Evolutionary conservation across 2,329 filamentous ascomycete species (phyloP).

Genomic region (Lasiodiplodia citricola): DNA sequence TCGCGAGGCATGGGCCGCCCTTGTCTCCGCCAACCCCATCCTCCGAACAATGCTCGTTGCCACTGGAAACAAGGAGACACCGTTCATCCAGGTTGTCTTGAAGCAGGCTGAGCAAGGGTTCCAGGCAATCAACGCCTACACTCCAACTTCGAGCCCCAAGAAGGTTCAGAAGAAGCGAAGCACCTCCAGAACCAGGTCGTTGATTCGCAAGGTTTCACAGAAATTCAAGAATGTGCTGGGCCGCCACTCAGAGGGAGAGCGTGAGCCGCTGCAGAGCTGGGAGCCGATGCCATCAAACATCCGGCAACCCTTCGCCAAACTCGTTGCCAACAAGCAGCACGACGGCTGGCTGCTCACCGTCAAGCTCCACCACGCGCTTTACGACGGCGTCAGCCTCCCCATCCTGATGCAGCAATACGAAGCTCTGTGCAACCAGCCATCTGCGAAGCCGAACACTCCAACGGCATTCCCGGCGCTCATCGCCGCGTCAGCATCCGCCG

Average conservation of each 20-base stretch:
- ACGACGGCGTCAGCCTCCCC: conserved; percentile 82
- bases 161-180: conserved; percentile 2
- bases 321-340: conserved; percentile 42
- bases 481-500: conserved; percentile 10
- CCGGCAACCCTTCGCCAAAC: conserved; percentile 41
- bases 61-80: conserved; percentile 52
- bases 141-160: background rate
- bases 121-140: background rate
- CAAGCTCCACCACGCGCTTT: conserved; percentile 82
- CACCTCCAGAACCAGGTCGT: background rate
- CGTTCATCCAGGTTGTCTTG: conserved; percentile 69
- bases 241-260: background rate
- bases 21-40: conserved; percentile 65
- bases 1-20: conserved; percentile 63
- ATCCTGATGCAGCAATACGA: conserved; percentile 63
- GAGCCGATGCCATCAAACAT: background rate
- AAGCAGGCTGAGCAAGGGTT: conserved; percentile 46
- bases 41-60: conserved; percentile 71
- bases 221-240: conserved; percentile 5
- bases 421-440: conserved; percentile 44
- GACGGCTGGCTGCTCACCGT: conserved; percentile 47
- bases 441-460: background rate
- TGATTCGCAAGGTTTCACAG: conserved; percentile 8
- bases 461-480: conserved; percentile 8
- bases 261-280: background rate